Base-by-base conservation (phyloP, 805 yeast genomes). In the Nakazawaea anatomiae region DNA sequence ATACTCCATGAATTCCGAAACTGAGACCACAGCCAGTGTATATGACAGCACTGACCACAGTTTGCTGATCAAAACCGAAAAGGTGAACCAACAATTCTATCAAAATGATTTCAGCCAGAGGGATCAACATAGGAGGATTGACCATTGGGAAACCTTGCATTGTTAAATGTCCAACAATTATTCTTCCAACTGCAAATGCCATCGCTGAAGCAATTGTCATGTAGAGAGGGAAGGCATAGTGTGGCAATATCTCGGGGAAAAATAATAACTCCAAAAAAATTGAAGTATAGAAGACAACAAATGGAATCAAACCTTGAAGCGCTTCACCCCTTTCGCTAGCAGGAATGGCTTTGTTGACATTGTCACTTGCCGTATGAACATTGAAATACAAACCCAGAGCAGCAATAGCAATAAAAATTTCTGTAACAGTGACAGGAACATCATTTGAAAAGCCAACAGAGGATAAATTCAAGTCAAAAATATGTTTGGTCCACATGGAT, bases 171-270 rank as follows among this genome's bases (percentile, higher is more conserved):
- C 89, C 91, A 51, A 85, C 74, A 60, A 91, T 91, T 55, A 91
- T 89, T 63, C 94, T 80, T 4, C 97, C 97, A n/a, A 92, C 97
- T 4, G 81, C 73, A 60, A 87, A 85, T 0, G 98, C 96, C 57
- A 86, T 69, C 1, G 87, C 77, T 47, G 85, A 74, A 1, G 96
- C 95, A 60, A 87, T 81, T 31, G 91, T 78, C 44, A 86, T 61
- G 27, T 83, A 70, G 57, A 85, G 74, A 35, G 95, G 86, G 47
- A 77, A 66, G 1, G 77, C 74, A 56, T 69, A 68, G 2, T 57
- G 57, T 32, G 65, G 54, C 42, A 88, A 63, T 29, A 80, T 68
- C 25, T 74, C 70, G 6, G 91, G 82, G 63, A 79, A 76, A 25
- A 77, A 62, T 50, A 74, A 60, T 12, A 76, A 63, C 62, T 85